Evolutionary conservation across 179 eudicot species (phyloP).

Genomic region (Corrigiola litoralis): DNA sequence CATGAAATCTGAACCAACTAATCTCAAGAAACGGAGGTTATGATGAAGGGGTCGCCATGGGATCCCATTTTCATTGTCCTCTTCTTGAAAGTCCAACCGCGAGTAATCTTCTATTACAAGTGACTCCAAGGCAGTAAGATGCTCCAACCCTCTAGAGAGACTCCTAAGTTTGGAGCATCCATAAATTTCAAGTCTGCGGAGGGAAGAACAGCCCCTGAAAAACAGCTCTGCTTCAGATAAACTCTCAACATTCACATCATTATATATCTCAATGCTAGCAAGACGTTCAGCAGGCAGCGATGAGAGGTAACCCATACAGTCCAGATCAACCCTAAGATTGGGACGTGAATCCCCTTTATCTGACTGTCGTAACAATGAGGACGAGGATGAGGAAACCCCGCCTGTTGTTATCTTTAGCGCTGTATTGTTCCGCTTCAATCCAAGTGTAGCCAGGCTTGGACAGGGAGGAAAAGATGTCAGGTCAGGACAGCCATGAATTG

Average conservation of each 20-base stretch:
- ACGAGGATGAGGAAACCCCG: neutral
- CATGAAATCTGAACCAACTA: neutral
- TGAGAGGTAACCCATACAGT: neutral
- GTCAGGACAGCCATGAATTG: neutral
- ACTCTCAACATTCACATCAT: neutral
- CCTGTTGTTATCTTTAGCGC: neutral
- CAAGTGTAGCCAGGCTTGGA: constrained; percentile 1
- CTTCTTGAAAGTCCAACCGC: neutral
- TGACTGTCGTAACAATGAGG: too few relatives aligned
- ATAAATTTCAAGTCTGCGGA: neutral
- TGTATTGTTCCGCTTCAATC: neutral
- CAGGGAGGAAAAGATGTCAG: constrained; percentile 11
- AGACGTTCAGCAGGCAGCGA: neutral
- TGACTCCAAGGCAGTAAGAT: constrained; percentile 5
- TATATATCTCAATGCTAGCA: neutral
- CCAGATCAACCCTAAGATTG: neutral
- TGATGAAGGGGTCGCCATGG: constrained; percentile 8
- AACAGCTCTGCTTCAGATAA: neutral
- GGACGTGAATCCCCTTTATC: neutral
- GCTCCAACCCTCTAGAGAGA: neutral
- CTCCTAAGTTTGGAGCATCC: neutral
- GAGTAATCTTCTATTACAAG: neutral
- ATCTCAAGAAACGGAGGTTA: neutral
- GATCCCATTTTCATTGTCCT: neutral
- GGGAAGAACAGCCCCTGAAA: neutral